Evolutionary conservation across 148 eudicot species (phyloP), one percentile per base, ranked within the genome.

Genomic region (Silene uniflora): DNA sequence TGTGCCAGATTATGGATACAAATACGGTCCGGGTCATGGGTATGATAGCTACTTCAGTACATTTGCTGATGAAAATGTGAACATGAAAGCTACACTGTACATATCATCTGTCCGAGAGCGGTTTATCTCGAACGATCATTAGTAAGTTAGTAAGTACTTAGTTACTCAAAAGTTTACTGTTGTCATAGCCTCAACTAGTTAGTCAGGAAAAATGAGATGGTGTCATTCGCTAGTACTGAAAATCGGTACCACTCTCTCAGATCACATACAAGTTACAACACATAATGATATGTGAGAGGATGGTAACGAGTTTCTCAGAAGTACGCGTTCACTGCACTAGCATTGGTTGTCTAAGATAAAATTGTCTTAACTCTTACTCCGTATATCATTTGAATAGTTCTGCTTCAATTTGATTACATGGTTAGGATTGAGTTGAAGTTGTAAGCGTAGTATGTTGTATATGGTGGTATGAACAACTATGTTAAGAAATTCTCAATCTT

Each of bases 31-130:
- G 25, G 67, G 62, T 54, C 69, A 74, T 29, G 56, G 56, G 56
- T 69, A 79, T 62, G 90, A 87, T 14, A 83, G 74, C 46, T 78
- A 76, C 56, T 84, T 59, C 14, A 77, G 78, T 22, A 61, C 73
- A 18, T 67, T 66, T 14, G 90, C 49, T 0, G 88, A 90, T 27
- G 90, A 87, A 66, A 59, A 73, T n/a, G 91, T 86, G 1, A 87
- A 91, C 79, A 78, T 85, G 67, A 87, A 86, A 64, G 93, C 97
- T 5, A 78, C 85, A 1, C 83, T 63, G 10, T 91, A 91, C 62
- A 91, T 91, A 14, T 83, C 87, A 23, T 71, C 84, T 39, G 93
- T 88, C 24, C 85, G 78, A 8, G 90, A 89, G 74, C 80, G 91
- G 73, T 86, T 91, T 74, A 86, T 62, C 10, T 72, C 67, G 17